These are phyloP conservation scores for Aspergillus felis DNA, from an alignment of 2,329 filamentous ascomycete species.

Conservation along the genomic window DNA sequence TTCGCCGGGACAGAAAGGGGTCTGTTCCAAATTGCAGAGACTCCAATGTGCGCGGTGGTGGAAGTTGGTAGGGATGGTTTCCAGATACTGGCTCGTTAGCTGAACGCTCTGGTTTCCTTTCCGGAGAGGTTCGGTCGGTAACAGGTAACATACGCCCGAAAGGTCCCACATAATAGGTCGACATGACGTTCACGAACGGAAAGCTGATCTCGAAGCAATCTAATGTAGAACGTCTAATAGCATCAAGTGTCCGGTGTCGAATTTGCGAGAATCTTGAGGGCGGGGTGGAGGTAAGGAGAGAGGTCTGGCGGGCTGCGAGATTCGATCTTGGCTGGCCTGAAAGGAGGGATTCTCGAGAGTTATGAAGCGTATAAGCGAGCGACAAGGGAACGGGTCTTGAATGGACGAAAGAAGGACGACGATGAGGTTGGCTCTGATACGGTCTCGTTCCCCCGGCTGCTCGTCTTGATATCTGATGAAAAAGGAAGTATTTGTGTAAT, in stretches of 20 bases:
- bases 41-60: slow-evolving; percentile 32
- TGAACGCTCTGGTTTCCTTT: slow-evolving; percentile 23
- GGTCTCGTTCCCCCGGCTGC: not conserved
- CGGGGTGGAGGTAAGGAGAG: not conserved
- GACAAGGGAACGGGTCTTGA: not conserved
- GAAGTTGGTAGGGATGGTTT: slow-evolving; percentile 38
- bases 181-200: slow-evolving; percentile 24
- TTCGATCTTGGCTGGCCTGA: not conserved
- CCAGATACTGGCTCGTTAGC: slow-evolving; percentile 31
- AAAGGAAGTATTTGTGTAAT: not conserved
- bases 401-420: not conserved
- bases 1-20: slow-evolving; percentile 24
- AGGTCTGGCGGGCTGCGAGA: not conserved
- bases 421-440: not conserved
- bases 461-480: not conserved
- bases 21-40: slow-evolving; percentile 36
- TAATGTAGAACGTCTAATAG: slow-evolving; percentile 1
- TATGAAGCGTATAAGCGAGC: not conserved
- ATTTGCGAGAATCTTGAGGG: not conserved
- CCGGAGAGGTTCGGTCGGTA: slow-evolving; percentile 21
- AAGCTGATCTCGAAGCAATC: slow-evolving; percentile 5
- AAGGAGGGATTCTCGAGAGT: not conserved
- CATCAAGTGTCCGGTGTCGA: not conserved
- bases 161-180: slow-evolving; percentile 35
- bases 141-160: slow-evolving; percentile 39